These are phyloP conservation scores for Botrytis galanthina DNA, from an alignment of 2,329 filamentous ascomycete species.

Conservation along the genomic window DNA sequence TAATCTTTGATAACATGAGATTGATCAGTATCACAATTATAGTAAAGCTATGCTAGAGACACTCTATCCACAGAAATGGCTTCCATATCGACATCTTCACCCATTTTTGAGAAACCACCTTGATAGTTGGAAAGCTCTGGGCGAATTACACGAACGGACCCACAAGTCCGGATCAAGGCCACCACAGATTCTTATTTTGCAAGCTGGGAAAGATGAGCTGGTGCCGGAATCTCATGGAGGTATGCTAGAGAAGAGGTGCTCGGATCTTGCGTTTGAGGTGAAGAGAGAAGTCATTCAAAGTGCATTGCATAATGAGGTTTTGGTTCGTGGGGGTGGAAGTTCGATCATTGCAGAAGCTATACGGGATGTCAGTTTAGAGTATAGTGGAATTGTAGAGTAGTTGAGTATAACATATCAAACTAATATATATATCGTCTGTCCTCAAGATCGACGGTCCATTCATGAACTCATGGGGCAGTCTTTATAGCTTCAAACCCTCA, in stretches of 20 bases:
- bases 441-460: background rate
- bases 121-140: conserved; percentile 53
- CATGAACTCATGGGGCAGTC: background rate
- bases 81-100: conserved; percentile 73
- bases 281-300: conserved; percentile 46
- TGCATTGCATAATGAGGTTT: conserved; percentile 58
- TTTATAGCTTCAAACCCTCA: background rate
- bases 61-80: conserved; percentile 75
- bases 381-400: background rate
- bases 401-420: background rate
- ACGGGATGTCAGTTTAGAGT: conserved; percentile 13
- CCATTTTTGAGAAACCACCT: conserved; percentile 68
- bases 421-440: background rate
- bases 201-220: conserved; percentile 58
- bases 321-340: conserved; percentile 48
- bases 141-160: conserved; percentile 41
- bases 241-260: conserved; percentile 48
- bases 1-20: background rate
- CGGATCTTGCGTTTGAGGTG: conserved; percentile 47
- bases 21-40: background rate
- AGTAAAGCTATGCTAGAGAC: conserved; percentile 63
- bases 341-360: conserved; percentile 47
- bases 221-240: conserved; percentile 53
- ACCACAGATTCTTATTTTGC: conserved; percentile 45
- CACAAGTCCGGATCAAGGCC: conserved; percentile 30